Conservation (phyloP, 306 rosid genomes). For the Dryas drummondii region DNA sequence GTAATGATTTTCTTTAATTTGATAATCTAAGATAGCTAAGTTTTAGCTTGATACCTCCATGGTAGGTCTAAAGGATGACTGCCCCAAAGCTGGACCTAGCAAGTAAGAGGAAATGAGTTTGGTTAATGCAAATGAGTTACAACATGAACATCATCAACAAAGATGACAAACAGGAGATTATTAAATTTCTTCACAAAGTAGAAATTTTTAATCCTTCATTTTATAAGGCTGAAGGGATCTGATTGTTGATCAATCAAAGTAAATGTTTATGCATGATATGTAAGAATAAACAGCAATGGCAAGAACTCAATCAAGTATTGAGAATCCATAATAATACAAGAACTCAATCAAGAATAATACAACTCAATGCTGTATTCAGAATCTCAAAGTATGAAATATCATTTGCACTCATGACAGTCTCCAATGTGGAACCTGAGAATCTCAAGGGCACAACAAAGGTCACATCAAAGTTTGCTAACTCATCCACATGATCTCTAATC, state of each 20-base stretch:
- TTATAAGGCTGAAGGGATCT: neutral
- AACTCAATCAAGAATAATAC: neutral
- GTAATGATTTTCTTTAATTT: neutral
- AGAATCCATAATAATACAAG: neutral
- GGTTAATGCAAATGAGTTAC: constrained; percentile 19
- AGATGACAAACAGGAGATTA: neutral
- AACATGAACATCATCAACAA: constrained; percentile 13
- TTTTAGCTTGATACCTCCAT: constrained; percentile 60
- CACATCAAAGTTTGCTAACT: constrained; percentile 2
- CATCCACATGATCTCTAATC: neutral
- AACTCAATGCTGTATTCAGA: neutral
- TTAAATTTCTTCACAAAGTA: neutral
- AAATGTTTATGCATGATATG: neutral
- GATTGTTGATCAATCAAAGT: neutral
- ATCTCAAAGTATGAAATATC: neutral
- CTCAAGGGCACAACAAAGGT: constrained; percentile 1
- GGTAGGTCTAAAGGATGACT: constrained; percentile 45
- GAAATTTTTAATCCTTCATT: neutral
- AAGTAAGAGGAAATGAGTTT: constrained; percentile 29
- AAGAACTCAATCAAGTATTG: constrained; percentile 2
- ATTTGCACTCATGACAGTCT: neutral
- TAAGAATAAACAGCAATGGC: neutral
- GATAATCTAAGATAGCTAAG: constrained; percentile 4
- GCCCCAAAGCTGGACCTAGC: constrained; percentile 57
- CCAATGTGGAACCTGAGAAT: neutral